Conservation (phyloP, 2,329 filamentous ascomycete species). For the Microdochium paspali region DNA sequence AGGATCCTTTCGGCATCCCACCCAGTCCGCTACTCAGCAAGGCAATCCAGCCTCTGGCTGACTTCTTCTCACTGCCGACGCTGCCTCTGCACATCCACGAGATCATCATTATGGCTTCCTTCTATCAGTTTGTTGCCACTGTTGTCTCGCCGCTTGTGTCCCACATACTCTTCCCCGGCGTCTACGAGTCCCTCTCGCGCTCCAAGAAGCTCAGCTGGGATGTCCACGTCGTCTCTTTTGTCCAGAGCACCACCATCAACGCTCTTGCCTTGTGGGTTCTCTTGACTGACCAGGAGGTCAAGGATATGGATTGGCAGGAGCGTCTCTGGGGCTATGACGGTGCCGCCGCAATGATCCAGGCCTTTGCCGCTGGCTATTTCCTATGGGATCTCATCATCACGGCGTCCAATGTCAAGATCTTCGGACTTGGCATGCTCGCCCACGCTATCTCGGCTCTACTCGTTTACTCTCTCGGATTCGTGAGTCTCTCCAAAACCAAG, state of each 20-base stretch:
- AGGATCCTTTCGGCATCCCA: slow-evolving; percentile 61
- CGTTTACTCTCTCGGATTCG: slow-evolving; percentile 72
- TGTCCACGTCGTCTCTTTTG: slow-evolving; percentile 74
- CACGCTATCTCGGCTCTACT: slow-evolving; percentile 66
- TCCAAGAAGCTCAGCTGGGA: slow-evolving; percentile 73
- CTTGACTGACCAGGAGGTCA: slow-evolving; percentile 56
- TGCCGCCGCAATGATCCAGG: slow-evolving; percentile 62
- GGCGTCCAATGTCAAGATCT: slow-evolving; percentile 56
- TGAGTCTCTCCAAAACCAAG: slow-evolving; percentile 34
- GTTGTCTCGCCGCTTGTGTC: slow-evolving; percentile 61
- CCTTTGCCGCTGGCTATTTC: slow-evolving; percentile 73
- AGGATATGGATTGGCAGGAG: slow-evolving; percentile 55
- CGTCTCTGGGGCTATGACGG: slow-evolving; percentile 73
- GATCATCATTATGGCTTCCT: slow-evolving; percentile 52
- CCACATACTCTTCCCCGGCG: slow-evolving; percentile 46
- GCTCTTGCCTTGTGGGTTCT: slow-evolving; percentile 66
- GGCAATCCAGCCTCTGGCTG: slow-evolving; percentile 54
- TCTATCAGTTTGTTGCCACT: slow-evolving; percentile 61
- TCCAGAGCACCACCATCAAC: slow-evolving; percentile 68
- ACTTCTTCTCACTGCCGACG: slow-evolving; percentile 50
- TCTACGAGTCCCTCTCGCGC: slow-evolving; percentile 52
- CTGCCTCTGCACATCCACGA: slow-evolving; percentile 74
- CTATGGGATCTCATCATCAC: slow-evolving; percentile 73
- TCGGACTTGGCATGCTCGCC: slow-evolving; percentile 66
- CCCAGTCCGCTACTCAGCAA: slow-evolving; percentile 47